Evolutionary conservation across 768 basidiomycete species (phyloP).

Genomic region (Tephrocybe rancida): DNA sequence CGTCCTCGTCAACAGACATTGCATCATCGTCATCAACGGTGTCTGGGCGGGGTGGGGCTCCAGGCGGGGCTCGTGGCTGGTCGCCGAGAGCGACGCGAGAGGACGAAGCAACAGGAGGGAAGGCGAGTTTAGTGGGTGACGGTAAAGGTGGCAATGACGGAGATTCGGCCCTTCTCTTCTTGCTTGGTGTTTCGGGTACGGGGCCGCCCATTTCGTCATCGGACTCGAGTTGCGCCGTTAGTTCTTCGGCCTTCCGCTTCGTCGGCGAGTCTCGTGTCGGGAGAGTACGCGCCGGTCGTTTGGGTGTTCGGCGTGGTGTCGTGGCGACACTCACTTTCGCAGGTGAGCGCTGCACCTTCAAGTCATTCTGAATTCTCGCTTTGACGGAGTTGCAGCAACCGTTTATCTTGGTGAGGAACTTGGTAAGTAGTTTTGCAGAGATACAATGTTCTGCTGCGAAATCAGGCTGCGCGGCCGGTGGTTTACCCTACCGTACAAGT

Average conservation of each 20-base stretch:
- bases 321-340: conserved; percentile 22
- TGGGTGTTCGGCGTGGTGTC: conserved; percentile 23
- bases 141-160: conserved; percentile 11
- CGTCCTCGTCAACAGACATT: conserved; percentile 14
- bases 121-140: conserved; percentile 1
- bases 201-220: conserved; percentile 30
- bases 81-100: conserved; percentile 9
- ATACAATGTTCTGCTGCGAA: conserved; percentile 27
- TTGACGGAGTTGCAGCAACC: conserved; percentile 22
- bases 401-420: conserved; percentile 25
- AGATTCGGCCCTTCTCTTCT: conserved; percentile 35
- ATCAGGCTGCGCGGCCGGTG: conserved; percentile 11
- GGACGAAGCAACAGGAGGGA: conserved; percentile 17
- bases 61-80: background rate
- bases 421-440: conserved; percentile 21
- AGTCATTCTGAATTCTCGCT: conserved; percentile 18
- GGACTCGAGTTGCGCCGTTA: conserved; percentile 16
- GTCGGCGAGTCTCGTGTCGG: conserved; percentile 39
- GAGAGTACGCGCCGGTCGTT: conserved; percentile 27
- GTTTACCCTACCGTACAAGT: conserved; percentile 8
- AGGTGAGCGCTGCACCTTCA: conserved; percentile 18
- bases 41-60: conserved; percentile 3
- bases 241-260: conserved; percentile 33
- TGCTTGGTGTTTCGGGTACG: conserved; percentile 42
- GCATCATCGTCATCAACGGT: background rate